A percentile compares a stretch with the other conserved stretches of the same genome.
Conservation (phyloP, 768 basidiomycete genomes). For the Mycena leptocephala region DNA sequence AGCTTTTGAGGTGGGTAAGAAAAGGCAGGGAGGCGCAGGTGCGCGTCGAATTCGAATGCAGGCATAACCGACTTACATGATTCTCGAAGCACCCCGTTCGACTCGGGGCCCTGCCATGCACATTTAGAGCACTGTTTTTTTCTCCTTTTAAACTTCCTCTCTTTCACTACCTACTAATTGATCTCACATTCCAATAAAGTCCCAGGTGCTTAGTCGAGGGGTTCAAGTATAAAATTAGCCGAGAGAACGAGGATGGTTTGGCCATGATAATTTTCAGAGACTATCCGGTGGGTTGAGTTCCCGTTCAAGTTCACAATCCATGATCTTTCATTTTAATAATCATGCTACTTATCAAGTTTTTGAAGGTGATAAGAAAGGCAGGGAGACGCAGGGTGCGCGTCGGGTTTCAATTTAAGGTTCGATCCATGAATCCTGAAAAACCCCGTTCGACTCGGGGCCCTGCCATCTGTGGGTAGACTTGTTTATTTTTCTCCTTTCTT, state of each 20-base stretch:
- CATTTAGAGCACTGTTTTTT: not conserved
- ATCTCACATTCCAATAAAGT: too few species aligned
- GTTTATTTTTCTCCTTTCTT: not conserved
- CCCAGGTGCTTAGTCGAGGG: too few species aligned
- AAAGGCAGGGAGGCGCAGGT: not conserved
- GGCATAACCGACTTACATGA: too few species aligned
- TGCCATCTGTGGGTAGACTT: not conserved
- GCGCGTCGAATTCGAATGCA: not conserved
- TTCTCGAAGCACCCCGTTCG: not conserved
- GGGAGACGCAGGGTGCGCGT: not conserved
- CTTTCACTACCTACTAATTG: too few species aligned
- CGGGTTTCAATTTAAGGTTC: not conserved
- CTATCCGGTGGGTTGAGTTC: too few species aligned
- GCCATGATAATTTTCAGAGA: too few species aligned
- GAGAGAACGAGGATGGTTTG: too few species aligned
- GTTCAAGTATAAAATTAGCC: too few species aligned
- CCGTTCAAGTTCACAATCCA: too few species aligned
- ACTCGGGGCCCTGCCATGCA: not conserved
- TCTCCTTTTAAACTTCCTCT: too few species aligned
- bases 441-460: not conserved
- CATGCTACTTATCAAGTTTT: not conserved
- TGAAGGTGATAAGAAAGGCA: not conserved
- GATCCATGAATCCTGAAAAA: not conserved
- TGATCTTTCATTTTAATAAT: not conserved
- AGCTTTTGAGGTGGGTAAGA: too few species aligned